Percentiles rank a stretch among this genome's conserved stretches.
phyloP scores from a whole-genome alignment of 202 grass and related monocot species.

The Zoysia matrella region DNA sequence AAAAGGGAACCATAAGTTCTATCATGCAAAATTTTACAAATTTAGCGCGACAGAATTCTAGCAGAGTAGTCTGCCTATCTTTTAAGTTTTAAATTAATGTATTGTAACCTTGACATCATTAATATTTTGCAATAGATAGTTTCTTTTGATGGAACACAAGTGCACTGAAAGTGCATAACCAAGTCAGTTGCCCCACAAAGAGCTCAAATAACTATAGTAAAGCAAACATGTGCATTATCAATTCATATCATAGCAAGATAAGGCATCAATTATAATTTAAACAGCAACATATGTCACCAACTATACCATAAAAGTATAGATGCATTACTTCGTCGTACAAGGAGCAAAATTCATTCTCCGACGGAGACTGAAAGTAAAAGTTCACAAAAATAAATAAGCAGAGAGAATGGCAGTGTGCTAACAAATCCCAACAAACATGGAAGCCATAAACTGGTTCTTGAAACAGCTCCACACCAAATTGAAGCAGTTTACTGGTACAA shows the following conservation, averaged over 20 bases:
- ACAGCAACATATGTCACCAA: neutral
- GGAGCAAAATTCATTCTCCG: neutral
- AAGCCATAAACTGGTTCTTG: neutral
- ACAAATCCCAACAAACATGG: neutral
- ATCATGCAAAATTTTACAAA: neutral
- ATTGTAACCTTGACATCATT: neutral
- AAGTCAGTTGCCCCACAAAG: neutral
- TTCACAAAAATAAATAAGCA: neutral
- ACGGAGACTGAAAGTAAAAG: neutral
- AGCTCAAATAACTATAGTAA: conserved; percentile 1
- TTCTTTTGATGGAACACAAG: neutral
- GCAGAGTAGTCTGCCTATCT: neutral
- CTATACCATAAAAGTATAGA: neutral
- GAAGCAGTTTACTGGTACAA: neutral
- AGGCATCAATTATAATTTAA: conserved; percentile 1
- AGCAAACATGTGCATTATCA: neutral
- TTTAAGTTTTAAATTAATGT: neutral
- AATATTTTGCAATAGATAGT: conserved; percentile 3
- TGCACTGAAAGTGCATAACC: conserved; percentile 6
- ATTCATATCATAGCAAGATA: conserved; percentile 1
- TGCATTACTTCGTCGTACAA: neutral
- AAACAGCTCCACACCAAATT: neutral
- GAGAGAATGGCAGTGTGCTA: neutral
- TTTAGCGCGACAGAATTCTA: neutral
- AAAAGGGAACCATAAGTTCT: neutral